phyloP scores from a whole-genome alignment of 257 asterid species.

The Haberlea rhodopensis region DNA sequence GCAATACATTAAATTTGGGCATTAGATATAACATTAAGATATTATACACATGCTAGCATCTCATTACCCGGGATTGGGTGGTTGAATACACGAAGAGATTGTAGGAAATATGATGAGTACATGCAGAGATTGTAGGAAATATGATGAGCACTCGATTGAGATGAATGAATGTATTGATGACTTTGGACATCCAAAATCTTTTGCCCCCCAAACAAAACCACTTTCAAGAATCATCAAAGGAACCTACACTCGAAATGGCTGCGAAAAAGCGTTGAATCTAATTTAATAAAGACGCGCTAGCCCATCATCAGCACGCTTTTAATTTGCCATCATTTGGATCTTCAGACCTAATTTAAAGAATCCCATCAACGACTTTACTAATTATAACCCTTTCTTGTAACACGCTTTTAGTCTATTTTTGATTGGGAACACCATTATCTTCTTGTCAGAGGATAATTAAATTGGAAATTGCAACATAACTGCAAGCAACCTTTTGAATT shows the following conservation, averaged over 20 bases:
- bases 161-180: background rate
- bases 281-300: background rate
- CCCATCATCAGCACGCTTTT: background rate
- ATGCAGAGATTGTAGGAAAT: conserved; percentile 31
- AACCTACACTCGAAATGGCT: background rate
- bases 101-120: too few relatives aligned
- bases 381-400: background rate
- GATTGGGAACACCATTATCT: background rate
- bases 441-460: background rate
- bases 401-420: background rate
- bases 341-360: background rate
- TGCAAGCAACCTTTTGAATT: too few relatives aligned
- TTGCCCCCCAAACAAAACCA: background rate
- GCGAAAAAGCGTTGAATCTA: background rate
- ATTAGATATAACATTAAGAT: too few relatives aligned
- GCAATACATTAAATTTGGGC: too few relatives aligned
- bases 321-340: background rate
- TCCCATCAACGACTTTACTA: background rate
- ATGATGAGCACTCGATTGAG: conserved; percentile 28
- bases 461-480: too few relatives aligned
- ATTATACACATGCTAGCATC: too few relatives aligned
- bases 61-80: too few relatives aligned
- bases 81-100: too few relatives aligned
- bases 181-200: background rate
- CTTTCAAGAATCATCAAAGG: background rate